Conservation (phyloP, 192 early-diverging fungal species). For the Linderina pennispora region DNA sequence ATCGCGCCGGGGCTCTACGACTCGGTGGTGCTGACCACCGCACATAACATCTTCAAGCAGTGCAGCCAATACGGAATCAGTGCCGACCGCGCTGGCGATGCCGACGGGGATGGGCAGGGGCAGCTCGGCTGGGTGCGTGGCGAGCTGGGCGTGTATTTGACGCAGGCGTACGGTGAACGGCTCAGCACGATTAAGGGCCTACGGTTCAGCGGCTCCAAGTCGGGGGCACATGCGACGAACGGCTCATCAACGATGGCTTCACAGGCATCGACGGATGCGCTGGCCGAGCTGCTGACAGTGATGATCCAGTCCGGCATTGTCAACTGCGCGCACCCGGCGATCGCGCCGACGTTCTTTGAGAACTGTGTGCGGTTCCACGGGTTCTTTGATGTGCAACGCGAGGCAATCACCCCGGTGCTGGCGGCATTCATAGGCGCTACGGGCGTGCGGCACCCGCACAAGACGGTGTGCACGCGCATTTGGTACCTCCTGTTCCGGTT, state of each 20-base stretch:
- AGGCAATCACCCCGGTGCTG: constrained; percentile 27
- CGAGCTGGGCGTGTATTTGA: constrained; percentile 40
- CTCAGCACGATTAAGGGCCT: constrained; percentile 39
- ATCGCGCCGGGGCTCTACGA: constrained; percentile 50
- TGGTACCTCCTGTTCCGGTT: constrained; percentile 89
- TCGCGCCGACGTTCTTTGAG: constrained; percentile 37
- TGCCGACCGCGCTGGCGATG: constrained; percentile 28
- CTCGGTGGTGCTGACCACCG: constrained; percentile 28
- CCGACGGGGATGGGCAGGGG: constrained; percentile 16
- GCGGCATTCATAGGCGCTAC: constrained; percentile 35
- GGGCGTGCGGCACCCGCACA: constrained; percentile 70
- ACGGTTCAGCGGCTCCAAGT: constrained; percentile 27
- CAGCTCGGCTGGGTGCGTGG: constrained; percentile 46
- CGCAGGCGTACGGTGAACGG: constrained; percentile 43
- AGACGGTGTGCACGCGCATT: constrained; percentile 64
- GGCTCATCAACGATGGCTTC: constrained; percentile 2
- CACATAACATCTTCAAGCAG: constrained; percentile 36
- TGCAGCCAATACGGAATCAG: constrained; percentile 44
- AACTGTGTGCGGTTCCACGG: constrained; percentile 42
- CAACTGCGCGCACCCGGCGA: constrained; percentile 23
- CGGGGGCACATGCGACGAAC: constrained; percentile 10
- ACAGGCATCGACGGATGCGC: constrained; percentile 14
- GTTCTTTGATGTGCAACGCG: constrained; percentile 38
- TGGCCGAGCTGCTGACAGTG: constrained; percentile 33
- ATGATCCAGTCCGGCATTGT: constrained; percentile 44